A percentile compares a stretch with the other conserved stretches of the same genome.
These are phyloP conservation scores for Colletotrichum paranaense DNA, from an alignment of 2,329 filamentous ascomycete species.

Conservation along the genomic window DNA sequence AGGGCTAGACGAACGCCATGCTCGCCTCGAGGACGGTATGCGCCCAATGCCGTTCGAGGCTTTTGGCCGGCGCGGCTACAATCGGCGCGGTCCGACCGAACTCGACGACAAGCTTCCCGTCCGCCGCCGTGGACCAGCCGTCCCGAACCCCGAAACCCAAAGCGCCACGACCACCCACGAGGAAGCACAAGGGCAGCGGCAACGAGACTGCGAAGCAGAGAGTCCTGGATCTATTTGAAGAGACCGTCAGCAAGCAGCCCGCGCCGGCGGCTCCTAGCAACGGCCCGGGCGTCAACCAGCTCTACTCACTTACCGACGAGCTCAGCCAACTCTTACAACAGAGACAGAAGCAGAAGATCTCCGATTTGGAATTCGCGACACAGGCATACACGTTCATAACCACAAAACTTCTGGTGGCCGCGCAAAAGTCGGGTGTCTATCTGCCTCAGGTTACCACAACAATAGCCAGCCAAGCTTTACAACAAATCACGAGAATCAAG, in stretches of 20 bases:
- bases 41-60: constrained; percentile 44
- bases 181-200: not conserved
- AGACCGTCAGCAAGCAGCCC: constrained; percentile 24
- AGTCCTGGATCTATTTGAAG: constrained; percentile 35
- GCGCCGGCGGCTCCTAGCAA: not conserved
- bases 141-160: not conserved
- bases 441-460: not conserved
- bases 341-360: not conserved
- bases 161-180: not conserved
- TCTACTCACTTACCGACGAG: constrained; percentile 10
- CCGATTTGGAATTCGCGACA: not conserved
- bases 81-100: constrained; percentile 10
- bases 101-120: constrained; percentile 28
- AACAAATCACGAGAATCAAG: constrained; percentile 16
- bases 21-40: constrained; percentile 48
- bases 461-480: not conserved
- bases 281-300: not conserved
- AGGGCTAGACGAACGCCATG: constrained; percentile 41
- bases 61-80: constrained; percentile 19
- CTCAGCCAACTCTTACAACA: constrained; percentile 17
- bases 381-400: not conserved
- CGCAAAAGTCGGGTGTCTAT: not conserved
- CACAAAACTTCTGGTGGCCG: constrained; percentile 8
- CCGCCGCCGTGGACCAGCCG: constrained; percentile 16
- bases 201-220: constrained; percentile 1